These are phyloP conservation scores for Linnemannia elongata DNA, from an alignment of 192 early-diverging fungal genomes.

Conservation along the genomic window DNA sequence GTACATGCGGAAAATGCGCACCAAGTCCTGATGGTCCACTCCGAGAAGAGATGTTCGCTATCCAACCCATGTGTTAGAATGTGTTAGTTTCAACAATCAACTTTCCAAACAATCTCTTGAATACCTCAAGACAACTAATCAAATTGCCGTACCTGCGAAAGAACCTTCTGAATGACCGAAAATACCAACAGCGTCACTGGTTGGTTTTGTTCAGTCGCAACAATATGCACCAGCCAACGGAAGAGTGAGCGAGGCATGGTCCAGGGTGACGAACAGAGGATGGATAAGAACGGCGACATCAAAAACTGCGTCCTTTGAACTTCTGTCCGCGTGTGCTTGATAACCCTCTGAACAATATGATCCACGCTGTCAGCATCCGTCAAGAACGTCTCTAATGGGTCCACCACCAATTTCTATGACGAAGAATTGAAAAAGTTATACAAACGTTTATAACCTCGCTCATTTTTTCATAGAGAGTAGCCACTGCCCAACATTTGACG, in stretches of 20 bases:
- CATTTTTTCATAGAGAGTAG: neutral
- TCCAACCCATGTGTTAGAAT: neutral
- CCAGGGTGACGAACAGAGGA: constrained; percentile 34
- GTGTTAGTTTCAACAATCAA: neutral
- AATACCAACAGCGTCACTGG: constrained; percentile 22
- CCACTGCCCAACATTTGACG: neutral
- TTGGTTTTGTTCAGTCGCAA: constrained; percentile 27
- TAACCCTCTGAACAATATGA: constrained; percentile 24
- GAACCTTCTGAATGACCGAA: constrained; percentile 20
- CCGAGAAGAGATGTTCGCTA: constrained; percentile 25
- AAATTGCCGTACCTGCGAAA: constrained; percentile 20
- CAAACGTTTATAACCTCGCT: neutral
- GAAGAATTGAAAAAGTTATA: neutral
- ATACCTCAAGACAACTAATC: neutral
- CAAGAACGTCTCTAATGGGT: constrained; percentile 8
- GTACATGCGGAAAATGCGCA: constrained; percentile 22
- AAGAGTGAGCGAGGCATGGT: constrained; percentile 43
- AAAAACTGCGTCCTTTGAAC: constrained; percentile 22
- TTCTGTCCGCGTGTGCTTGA: constrained; percentile 22
- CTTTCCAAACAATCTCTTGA: neutral
- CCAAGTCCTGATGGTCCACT: constrained; percentile 36
- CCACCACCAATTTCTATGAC: neutral
- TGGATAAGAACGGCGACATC: constrained; percentile 19
- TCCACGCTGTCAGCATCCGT: constrained; percentile 10
- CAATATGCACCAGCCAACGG: constrained; percentile 39